Base-by-base conservation (phyloP, 2,329 filamentous ascomycete species). In the Fonsecaea monophora region DNA sequence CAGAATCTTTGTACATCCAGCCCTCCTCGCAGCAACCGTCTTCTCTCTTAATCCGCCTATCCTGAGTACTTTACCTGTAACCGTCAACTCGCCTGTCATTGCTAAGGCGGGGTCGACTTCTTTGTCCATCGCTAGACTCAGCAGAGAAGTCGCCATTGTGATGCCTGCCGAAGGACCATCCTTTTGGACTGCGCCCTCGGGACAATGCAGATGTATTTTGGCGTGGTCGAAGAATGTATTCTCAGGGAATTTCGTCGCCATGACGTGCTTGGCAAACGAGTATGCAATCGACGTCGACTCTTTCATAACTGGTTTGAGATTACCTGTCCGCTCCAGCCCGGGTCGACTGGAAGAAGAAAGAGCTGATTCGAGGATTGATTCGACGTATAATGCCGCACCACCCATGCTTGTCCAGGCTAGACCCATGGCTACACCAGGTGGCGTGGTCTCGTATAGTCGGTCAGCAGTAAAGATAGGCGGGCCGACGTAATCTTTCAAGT, bases 321-420 rank as follows among this genome's bases (percentile, higher is more conserved):
- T 98, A 66, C 95, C 95, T 0, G 95, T 99, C 67, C 94, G 93
- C 75, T 97, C 92, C 53, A 99, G 84, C 18, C 90, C 87, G 6
- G 94, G 90, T 18, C 90, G 86, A 32, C 92, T 94, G 65, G 86
- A 85, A 34, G 89, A 85, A 10, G 88, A 88, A 56, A 98, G 85
- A 0, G 91, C 88, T 67, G 89, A 91, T 77, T 99, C 94, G 60
- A 99, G 83, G 69, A 99, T 98, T 1, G 94, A 96, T 80, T 99
- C 95, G 65, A 99, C 92, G 79, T 99, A 99, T 77, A 99, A 89
- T 60, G 95, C 95, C 4, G 95, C 92, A 67, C 95, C 95, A 68
- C 95, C 95, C 87, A 99, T 92, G 76, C 93, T 92, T 7, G 96
- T 99, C 95, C 95, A 99, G 7, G 95, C 95, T 60, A 99, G 86